A percentile compares a stretch with the other conserved stretches of the same genome.
These are phyloP conservation scores for Vitis hybrid DNA, from an alignment of 177 flowering plant species.

Conservation along the genomic window DNA sequence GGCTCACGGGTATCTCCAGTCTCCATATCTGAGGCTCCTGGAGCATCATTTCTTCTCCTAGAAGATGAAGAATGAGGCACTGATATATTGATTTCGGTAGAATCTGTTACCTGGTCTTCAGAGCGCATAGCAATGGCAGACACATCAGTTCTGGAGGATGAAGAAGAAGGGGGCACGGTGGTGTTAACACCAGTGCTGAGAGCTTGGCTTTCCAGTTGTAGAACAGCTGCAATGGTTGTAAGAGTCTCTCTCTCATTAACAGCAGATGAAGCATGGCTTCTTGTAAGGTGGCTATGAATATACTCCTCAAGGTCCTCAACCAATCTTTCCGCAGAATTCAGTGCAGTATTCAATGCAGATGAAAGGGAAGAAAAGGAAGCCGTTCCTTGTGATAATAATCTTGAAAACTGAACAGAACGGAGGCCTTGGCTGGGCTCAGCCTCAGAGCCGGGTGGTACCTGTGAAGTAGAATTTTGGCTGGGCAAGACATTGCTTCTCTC, in stretches of 20 bases:
- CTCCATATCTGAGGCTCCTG: constrained; percentile 8
- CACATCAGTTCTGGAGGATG: constrained; percentile 10
- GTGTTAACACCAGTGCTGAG: constrained; percentile 7
- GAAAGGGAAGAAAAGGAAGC: constrained; percentile 42
- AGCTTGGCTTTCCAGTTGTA: constrained; percentile 19
- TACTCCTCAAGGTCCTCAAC: constrained; percentile 33
- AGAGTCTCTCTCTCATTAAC: constrained; percentile 21
- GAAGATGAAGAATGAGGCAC: constrained; percentile 12
- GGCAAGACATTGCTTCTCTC: constrained; percentile 15
- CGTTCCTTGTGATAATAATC: constrained; percentile 34
- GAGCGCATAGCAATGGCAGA: constrained; percentile 6
- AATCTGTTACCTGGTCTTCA: constrained; percentile 4
- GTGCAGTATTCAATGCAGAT: constrained; percentile 26
- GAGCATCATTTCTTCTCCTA: constrained; percentile 8
- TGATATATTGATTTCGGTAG: constrained; percentile 5
- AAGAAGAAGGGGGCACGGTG: constrained; percentile 6
- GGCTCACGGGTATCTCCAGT: constrained; percentile 18
- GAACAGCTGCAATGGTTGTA: constrained; percentile 16
- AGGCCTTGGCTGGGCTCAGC: constrained; percentile 12
- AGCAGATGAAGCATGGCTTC: constrained; percentile 9
- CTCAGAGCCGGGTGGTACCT: neutral
- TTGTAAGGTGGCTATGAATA: constrained; percentile 10
- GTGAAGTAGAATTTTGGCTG: neutral
- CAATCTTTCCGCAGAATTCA: constrained; percentile 34
- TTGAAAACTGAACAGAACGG: constrained; percentile 23